Evolutionary conservation across 75 land plant genomes (phyloP).

Genomic region (Cupressus sempervirens): DNA sequence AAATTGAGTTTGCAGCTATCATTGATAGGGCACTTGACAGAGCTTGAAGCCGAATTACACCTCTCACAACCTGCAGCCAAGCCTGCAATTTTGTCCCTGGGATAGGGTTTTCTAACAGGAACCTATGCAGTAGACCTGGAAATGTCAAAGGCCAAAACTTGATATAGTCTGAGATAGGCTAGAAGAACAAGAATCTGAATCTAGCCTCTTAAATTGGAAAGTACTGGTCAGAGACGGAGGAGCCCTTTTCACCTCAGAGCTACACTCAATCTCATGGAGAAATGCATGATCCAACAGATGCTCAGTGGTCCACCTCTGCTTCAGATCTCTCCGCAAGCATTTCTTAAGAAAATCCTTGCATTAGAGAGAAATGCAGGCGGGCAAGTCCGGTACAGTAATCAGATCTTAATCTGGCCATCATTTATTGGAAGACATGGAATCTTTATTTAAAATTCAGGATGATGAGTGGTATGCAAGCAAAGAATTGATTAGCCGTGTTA

Average conservation of each 20-base stretch:
- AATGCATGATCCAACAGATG: conserved; percentile 10
- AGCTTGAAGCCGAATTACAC: not conserved
- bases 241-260: not conserved
- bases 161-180: not conserved
- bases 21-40: too few relatives aligned
- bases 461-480: too few relatives aligned
- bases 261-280: conserved; percentile 21
- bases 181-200: not conserved
- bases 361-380: conserved; percentile 14
- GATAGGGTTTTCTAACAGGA: not conserved
- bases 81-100: not conserved
- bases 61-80: not conserved
- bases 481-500: too few relatives aligned
- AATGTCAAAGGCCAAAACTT: not conserved
- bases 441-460: too few relatives aligned
- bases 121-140: not conserved
- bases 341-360: conserved; percentile 33
- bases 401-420: too few relatives aligned
- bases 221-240: not conserved
- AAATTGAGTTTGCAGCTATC: conserved; percentile 89
- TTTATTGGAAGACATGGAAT: too few relatives aligned
- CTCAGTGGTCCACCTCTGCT: conserved; percentile 20
- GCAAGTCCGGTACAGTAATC: conserved; percentile 28
- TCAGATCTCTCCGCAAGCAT: conserved; percentile 27
- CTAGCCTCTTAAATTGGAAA: not conserved